phyloP scores from a whole-genome alignment of 805 yeast species.

The Danielia oregonensis region DNA sequence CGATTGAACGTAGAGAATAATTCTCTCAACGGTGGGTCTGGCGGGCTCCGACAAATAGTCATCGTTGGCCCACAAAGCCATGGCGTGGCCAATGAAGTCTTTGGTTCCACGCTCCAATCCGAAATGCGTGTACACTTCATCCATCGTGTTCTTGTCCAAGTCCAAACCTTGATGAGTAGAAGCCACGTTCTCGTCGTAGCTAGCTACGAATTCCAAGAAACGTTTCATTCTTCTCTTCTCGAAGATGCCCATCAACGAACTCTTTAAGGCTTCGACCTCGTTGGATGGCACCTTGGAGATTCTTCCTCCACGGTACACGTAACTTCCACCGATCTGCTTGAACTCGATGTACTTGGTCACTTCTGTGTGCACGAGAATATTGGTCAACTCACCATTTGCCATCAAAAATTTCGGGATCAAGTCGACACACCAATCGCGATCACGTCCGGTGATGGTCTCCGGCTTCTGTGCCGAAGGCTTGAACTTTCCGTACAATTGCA shows the following conservation, averaged over 20 bases:
- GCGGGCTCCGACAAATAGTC: constrained; percentile 84
- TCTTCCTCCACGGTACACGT: constrained; percentile 84
- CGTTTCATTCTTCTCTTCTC: constrained; percentile 94
- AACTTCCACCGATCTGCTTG: constrained; percentile 94
- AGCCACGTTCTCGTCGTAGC: constrained; percentile 71
- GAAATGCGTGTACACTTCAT: constrained; percentile 81
- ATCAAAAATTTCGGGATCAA: constrained; percentile 93
- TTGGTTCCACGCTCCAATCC: constrained; percentile 91
- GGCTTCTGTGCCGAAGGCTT: constrained; percentile 71
- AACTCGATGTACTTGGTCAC: constrained; percentile 95
- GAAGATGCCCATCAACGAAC: constrained; percentile 92
- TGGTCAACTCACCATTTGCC: constrained; percentile 97
- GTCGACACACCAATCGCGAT: constrained; percentile 97
- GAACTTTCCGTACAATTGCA: constrained; percentile 72
- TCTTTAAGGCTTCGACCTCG: constrained; percentile 84
- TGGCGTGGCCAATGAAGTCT: constrained; percentile 97
- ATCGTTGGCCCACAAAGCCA: constrained; percentile 96
- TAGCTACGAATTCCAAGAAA: constrained; percentile 83
- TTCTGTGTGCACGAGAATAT: constrained; percentile 90
- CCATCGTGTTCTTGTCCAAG: constrained; percentile 85
- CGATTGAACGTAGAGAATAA: constrained; percentile 79
- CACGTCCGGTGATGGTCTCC: constrained; percentile 74
- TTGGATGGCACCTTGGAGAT: constrained; percentile 94
- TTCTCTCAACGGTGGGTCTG: constrained; percentile 84
- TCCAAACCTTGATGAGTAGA: constrained; percentile 84